Evolutionary conservation across 768 basidiomycete genomes (phyloP).

Genomic region (Roridomyces roridus): DNA sequence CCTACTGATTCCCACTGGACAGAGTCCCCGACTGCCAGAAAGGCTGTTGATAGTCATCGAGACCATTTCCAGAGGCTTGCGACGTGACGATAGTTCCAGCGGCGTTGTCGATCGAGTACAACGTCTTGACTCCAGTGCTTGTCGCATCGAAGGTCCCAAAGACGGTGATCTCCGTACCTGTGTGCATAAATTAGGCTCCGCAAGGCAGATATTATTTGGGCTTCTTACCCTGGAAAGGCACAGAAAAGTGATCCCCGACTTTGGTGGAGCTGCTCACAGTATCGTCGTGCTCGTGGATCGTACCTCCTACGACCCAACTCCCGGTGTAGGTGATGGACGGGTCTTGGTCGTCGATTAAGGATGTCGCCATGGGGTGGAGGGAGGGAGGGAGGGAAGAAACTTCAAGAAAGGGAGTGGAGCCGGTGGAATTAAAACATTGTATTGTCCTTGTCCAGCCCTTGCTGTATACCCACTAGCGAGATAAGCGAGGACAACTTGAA

Average conservation of each 20-base stretch:
- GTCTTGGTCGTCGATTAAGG: conserved; percentile 5
- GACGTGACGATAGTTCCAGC: neutral
- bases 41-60: no score
- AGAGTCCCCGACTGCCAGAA: no score
- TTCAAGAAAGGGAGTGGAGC: no score
- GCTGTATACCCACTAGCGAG: no score
- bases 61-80: neutral
- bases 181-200: neutral
- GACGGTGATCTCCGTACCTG: conserved; percentile 4
- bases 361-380: neutral
- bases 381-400: no score
- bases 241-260: neutral
- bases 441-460: no score
- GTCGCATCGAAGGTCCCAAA: conserved; percentile 7
- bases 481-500: no score
- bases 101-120: conserved; percentile 3
- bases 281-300: neutral
- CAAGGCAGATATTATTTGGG: neutral
- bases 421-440: no score
- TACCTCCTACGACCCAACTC: conserved; percentile 1
- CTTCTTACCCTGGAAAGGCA: conserved; percentile 8
- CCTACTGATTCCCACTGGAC: no score
- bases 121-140: neutral
- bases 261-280: conserved; percentile 2
- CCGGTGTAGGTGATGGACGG: conserved; percentile 1